These are phyloP conservation scores for Silene noctiflora DNA, from an alignment of 179 eudicot species.

Conservation along the genomic window DNA sequence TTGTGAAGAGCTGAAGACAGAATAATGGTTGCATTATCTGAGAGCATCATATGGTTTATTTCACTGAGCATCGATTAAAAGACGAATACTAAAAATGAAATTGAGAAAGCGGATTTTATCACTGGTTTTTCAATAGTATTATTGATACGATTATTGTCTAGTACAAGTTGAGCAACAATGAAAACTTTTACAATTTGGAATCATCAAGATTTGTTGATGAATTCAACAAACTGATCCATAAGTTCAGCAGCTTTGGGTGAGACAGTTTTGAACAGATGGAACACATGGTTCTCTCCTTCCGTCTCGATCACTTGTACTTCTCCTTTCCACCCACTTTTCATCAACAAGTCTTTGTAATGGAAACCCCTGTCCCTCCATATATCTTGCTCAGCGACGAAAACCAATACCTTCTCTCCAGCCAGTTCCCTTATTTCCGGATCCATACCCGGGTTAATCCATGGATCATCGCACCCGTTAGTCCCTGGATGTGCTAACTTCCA, in stretches of 20 bases:
- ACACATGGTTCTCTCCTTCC: slow-evolving; percentile 34
- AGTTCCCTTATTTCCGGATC: slow-evolving; percentile 26
- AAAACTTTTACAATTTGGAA: neutral
- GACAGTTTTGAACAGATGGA: slow-evolving; percentile 35
- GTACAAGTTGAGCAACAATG: too few relatives aligned
- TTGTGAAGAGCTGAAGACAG: too few relatives aligned
- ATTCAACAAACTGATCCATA: slow-evolving; percentile 29
- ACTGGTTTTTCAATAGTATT: too few relatives aligned
- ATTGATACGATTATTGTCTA: too few relatives aligned
- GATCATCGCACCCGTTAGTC: slow-evolving; percentile 33
- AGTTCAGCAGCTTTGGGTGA: slow-evolving; percentile 29
- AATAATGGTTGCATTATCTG: too few relatives aligned
- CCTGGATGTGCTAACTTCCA: slow-evolving; percentile 31
- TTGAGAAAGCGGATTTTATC: too few relatives aligned
- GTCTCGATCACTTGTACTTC: slow-evolving; percentile 32
- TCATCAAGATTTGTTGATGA: slow-evolving; percentile 27
- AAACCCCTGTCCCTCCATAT: slow-evolving; percentile 34
- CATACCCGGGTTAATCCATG: slow-evolving; percentile 41
- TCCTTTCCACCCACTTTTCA: slow-evolving; percentile 39
- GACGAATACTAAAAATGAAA: too few relatives aligned
- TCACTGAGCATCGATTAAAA: too few relatives aligned
- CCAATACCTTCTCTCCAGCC: slow-evolving; percentile 30
- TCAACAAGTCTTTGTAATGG: slow-evolving; percentile 36
- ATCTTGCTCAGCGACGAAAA: slow-evolving; percentile 45
- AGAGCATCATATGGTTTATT: too few relatives aligned